Conservation (phyloP, 768 basidiomycete genomes). For the Podaxis sp. region DNA sequence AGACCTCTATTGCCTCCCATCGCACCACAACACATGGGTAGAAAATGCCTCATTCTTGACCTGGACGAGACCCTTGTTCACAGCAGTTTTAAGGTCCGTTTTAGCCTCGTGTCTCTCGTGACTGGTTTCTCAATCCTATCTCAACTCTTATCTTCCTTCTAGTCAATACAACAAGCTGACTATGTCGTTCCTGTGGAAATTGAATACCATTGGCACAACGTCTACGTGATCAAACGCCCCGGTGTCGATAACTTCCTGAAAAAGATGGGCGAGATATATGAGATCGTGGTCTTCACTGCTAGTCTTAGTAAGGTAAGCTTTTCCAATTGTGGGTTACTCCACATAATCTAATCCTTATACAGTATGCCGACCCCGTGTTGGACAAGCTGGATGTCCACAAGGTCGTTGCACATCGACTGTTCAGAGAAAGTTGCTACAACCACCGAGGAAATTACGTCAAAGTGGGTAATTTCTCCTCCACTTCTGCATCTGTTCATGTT, state of each 20-base stretch:
- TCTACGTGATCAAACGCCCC: slow-evolving; percentile 98
- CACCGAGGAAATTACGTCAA: slow-evolving; percentile 99
- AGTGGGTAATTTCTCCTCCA: slow-evolving; percentile 37
- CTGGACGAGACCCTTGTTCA: slow-evolving; percentile 97
- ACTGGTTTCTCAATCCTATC: slow-evolving; percentile 11
- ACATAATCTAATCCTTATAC: slow-evolving; percentile 12
- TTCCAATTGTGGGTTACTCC: slow-evolving; percentile 2
- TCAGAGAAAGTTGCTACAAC: slow-evolving; percentile 98
- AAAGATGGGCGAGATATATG: slow-evolving; percentile 98
- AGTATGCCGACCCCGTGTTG: slow-evolving; percentile 98
- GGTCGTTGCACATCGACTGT: slow-evolving; percentile 90
- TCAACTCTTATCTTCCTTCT: slow-evolving; percentile 13
- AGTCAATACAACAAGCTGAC: slow-evolving; percentile 94
- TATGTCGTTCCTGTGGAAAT: slow-evolving; percentile 99
- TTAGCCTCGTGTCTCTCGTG: neutral
- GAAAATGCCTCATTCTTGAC: slow-evolving; percentile 96
- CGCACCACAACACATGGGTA: slow-evolving; percentile 71
- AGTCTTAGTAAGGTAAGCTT: slow-evolving; percentile 87
- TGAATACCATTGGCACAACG: slow-evolving; percentile 97
- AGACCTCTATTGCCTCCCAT: slow-evolving; percentile 87
- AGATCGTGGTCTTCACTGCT: slow-evolving; percentile 97
- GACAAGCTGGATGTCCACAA: slow-evolving; percentile 93
- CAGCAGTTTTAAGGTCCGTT: slow-evolving; percentile 91
- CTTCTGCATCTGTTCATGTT: slow-evolving; percentile 6
- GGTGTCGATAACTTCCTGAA: slow-evolving; percentile 96